A percentile compares a stretch with the other conserved stretches of the same genome.
These are phyloP conservation scores for Xerocomus nothofagi DNA, from an alignment of 1,284 basidiomycete genomes.

Conservation along the genomic window DNA sequence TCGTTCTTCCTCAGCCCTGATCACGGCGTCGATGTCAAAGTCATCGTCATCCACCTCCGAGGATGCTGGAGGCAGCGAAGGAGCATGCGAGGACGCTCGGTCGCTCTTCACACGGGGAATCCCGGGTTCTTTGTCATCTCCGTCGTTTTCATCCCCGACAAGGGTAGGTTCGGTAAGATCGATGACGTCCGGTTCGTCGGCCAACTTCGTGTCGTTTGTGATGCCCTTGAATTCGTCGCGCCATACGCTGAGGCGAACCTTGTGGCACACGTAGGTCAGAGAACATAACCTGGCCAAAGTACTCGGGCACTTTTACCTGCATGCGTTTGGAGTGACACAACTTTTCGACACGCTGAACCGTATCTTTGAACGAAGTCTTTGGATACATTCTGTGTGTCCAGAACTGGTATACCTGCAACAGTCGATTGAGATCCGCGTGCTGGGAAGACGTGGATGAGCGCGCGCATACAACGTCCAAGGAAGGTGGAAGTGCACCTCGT, in stretches of 20 bases:
- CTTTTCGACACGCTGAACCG: conserved; percentile 79
- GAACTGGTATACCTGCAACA: conserved; percentile 84
- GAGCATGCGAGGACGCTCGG: conserved; percentile 36
- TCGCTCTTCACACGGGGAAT: conserved; percentile 15
- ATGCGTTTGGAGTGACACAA: conserved; percentile 82
- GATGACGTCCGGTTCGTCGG: conserved; percentile 33
- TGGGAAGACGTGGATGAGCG: conserved; percentile 33
- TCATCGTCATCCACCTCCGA: conserved; percentile 53
- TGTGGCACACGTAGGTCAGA: conserved; percentile 15
- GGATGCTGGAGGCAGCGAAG: conserved; percentile 48
- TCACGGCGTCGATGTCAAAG: conserved; percentile 54
- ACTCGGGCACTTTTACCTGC: conserved; percentile 53
- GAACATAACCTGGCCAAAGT: background rate
- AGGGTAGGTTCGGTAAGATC: conserved; percentile 32
- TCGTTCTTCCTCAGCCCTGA: conserved; percentile 49
- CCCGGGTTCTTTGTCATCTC: conserved; percentile 29
- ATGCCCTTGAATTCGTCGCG: conserved; percentile 65
- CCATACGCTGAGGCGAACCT: conserved; percentile 76
- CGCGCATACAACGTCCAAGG: background rate
- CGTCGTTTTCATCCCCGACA: conserved; percentile 17
- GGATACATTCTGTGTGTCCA: conserved; percentile 93
- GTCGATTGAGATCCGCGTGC: conserved; percentile 72
- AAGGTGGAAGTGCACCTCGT: conserved; percentile 61
- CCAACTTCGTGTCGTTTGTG: conserved; percentile 38
- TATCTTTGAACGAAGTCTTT: conserved; percentile 82